Conservation (phyloP, 192 early-diverging fungal species). For the Coemansia umbellata region DNA sequence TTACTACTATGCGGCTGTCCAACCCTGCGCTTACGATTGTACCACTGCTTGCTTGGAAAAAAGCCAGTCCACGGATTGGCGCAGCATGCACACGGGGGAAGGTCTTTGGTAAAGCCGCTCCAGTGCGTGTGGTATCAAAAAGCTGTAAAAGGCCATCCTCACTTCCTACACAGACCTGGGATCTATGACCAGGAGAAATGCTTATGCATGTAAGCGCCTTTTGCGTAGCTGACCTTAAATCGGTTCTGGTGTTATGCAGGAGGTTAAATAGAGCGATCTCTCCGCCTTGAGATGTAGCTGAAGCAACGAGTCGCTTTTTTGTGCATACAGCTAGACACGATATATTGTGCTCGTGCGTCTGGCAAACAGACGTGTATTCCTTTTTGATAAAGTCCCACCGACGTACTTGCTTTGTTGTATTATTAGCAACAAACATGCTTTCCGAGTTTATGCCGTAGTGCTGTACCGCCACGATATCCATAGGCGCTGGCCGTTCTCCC, state of each 20-base stretch:
- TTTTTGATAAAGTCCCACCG: constrained; percentile 36
- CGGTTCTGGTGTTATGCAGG: constrained; percentile 37
- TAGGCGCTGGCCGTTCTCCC: not conserved
- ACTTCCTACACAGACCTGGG: constrained; percentile 34
- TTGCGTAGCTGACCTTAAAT: constrained; percentile 36
- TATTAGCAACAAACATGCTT: constrained; percentile 36
- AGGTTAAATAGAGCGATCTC: constrained; percentile 45
- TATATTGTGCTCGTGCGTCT: constrained; percentile 39
- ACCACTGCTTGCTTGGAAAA: constrained; percentile 7
- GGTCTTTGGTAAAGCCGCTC: constrained; percentile 18
- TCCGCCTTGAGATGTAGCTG: constrained; percentile 33
- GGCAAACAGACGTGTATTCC: constrained; percentile 26
- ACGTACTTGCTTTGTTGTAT: constrained; percentile 35
- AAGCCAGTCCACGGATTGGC: constrained; percentile 31
- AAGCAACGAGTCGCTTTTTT: constrained; percentile 26
- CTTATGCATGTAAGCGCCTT: constrained; percentile 30
- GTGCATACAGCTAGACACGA: constrained; percentile 43
- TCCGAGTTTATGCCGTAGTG: constrained; percentile 32
- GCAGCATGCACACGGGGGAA: constrained; percentile 29
- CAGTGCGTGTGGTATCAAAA: constrained; percentile 35
- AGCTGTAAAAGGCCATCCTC: constrained; percentile 48
- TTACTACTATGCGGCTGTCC: constrained; percentile 26
- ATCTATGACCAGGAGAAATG: constrained; percentile 20
- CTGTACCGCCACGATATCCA: constrained; percentile 22
- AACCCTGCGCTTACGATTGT: constrained; percentile 23